Conservation (phyloP, 495 filamentous ascomycete species). For the Penicillium verhagenii region DNA sequence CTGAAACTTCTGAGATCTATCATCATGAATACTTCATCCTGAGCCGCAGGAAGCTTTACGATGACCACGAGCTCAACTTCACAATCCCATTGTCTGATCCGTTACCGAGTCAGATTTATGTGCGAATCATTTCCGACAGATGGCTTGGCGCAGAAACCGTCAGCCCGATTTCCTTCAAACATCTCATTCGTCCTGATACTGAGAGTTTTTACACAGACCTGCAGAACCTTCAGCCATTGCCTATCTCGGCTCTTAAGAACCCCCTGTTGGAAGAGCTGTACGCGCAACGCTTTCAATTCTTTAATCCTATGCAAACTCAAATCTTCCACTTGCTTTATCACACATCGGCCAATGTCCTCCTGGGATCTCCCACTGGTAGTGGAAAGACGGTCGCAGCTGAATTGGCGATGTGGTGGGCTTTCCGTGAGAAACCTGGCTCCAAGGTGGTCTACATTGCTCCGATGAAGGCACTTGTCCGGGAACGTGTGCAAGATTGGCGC, state of each 20-base stretch:
- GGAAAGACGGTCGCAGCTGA: slow-evolving; percentile 97
- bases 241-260: slow-evolving; percentile 85
- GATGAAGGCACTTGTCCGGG: slow-evolving; percentile 97
- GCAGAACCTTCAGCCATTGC: slow-evolving; percentile 85
- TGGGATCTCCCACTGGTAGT: slow-evolving; percentile 96
- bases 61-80: slow-evolving; percentile 95
- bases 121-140: slow-evolving; percentile 88
- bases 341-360: slow-evolving; percentile 82
- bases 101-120: slow-evolving; percentile 90
- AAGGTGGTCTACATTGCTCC: slow-evolving; percentile 99
- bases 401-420: slow-evolving; percentile 99
- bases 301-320: slow-evolving; percentile 99
- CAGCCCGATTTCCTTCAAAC: slow-evolving; percentile 91
- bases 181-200: slow-evolving; percentile 94
- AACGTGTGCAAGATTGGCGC: slow-evolving; percentile 95
- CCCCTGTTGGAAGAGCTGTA: slow-evolving; percentile 85
- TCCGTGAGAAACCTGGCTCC: slow-evolving; percentile 89
- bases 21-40: slow-evolving; percentile 97
- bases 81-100: slow-evolving; percentile 95
- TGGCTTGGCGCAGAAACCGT: slow-evolving; percentile 99
- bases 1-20: slow-evolving; percentile 95
- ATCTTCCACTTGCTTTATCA: slow-evolving; percentile 96
- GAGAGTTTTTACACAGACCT: slow-evolving; percentile 96
- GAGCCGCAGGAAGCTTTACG: slow-evolving; percentile 80
- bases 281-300: slow-evolving; percentile 82